A percentile compares a stretch with the other conserved stretches of the same genome.
These are phyloP conservation scores for Globisporangium nodosum DNA, from an alignment of 352 stramenopile species.

Conservation along the genomic window DNA sequence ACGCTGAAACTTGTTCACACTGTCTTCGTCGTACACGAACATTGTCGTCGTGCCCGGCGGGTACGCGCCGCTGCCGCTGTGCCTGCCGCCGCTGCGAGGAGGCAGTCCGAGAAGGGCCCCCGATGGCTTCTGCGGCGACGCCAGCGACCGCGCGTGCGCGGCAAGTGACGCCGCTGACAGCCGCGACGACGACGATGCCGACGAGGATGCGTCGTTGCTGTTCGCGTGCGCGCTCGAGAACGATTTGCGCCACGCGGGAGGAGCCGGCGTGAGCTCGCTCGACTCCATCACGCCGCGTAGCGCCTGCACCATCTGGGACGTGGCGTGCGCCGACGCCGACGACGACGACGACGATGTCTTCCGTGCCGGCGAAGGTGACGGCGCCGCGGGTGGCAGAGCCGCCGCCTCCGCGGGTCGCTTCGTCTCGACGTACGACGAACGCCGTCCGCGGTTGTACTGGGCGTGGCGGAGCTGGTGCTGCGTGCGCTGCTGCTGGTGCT, in stretches of 20 bases:
- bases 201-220: conserved; percentile 4
- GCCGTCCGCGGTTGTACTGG: conserved; percentile 1
- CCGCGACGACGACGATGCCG: conserved; percentile 5
- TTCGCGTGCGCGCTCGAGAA: conserved; percentile 5
- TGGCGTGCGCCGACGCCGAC: conserved; percentile 13
- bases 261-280: conserved; percentile 45
- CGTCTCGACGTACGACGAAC: conserved; percentile 5
- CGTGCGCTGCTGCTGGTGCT: background rate
- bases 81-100: background rate
- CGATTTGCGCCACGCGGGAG: conserved; percentile 21
- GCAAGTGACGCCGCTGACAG: conserved; percentile 7
- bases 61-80: conserved; percentile 4
- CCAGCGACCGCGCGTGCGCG: conserved; percentile 4
- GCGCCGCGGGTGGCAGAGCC: background rate
- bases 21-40: conserved; percentile 46
- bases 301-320: conserved; percentile 44
- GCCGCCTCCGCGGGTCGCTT: background rate
- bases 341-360: conserved; percentile 12
- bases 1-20: conserved; percentile 28
- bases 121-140: background rate
- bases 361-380: conserved; percentile 8
- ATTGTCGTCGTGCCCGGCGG: conserved; percentile 22
- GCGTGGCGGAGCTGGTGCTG: background rate
- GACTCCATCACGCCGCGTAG: conserved; percentile 74
- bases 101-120: background rate